Percentiles rank a stretch among this genome's conserved stretches.
Evolutionary conservation across 2,329 filamentous ascomycete genomes (phyloP).

Genomic region (Hirsutella rhossiliensis): DNA sequence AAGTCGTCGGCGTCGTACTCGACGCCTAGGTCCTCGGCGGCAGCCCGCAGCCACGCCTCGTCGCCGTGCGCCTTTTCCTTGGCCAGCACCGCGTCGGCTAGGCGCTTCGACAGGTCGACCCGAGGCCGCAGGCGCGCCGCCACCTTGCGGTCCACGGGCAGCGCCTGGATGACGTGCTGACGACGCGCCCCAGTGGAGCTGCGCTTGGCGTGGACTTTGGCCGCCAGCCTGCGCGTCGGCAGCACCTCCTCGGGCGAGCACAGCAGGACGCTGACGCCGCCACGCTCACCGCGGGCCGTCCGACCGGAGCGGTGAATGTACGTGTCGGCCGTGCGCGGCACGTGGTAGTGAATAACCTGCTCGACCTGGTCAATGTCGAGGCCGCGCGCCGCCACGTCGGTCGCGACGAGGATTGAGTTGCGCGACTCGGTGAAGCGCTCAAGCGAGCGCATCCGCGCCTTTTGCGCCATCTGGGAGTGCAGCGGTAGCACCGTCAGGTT

Average conservation of each 20-base stretch:
- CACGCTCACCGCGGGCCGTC: slow-evolving; percentile 71
- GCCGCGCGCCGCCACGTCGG: slow-evolving; percentile 86
- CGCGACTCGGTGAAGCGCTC: slow-evolving; percentile 69
- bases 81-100: slow-evolving; percentile 70
- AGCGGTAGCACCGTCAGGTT: slow-evolving; percentile 64
- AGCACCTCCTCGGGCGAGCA: slow-evolving; percentile 86
- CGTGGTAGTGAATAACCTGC: slow-evolving; percentile 87
- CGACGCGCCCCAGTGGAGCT: slow-evolving; percentile 31
- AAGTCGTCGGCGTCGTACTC: slow-evolving; percentile 89
- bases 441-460: slow-evolving; percentile 83
- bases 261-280: slow-evolving; percentile 74
- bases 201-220: slow-evolving; percentile 67
- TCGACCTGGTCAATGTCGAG: slow-evolving; percentile 88
- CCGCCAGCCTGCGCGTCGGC: slow-evolving; percentile 70
- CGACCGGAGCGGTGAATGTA: slow-evolving; percentile 95
- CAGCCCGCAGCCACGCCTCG: slow-evolving; percentile 71
- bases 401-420: slow-evolving; percentile 70
- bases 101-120: slow-evolving; percentile 69
- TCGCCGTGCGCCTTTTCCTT: slow-evolving; percentile 80
- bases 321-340: slow-evolving; percentile 79
- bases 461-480: slow-evolving; percentile 92
- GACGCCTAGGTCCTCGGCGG: slow-evolving; percentile 85
- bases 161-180: slow-evolving; percentile 60
- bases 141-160: slow-evolving; percentile 74
- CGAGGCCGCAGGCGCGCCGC: slow-evolving; percentile 66